Percentiles rank a stretch among this genome's conserved stretches.
These are phyloP conservation scores for Hypoxylon sp. DNA, from an alignment of 2,329 filamentous ascomycete species.

Conservation along the genomic window DNA sequence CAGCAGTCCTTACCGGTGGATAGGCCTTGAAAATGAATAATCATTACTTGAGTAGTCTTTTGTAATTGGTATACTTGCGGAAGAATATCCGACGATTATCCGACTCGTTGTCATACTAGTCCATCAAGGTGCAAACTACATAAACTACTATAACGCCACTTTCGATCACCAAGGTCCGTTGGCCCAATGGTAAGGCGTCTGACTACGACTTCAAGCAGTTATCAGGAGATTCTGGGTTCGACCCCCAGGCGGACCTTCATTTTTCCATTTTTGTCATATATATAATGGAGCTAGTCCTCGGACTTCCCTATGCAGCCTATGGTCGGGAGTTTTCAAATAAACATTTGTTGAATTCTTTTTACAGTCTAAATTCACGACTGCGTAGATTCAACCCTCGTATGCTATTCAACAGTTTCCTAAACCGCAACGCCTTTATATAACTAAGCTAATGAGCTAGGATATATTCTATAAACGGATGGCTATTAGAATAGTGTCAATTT, in stretches of 20 bases:
- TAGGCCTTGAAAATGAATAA: not conserved
- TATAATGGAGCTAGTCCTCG: too few species aligned
- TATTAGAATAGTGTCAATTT: too few species aligned
- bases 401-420: too few species aligned
- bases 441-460: too few species aligned
- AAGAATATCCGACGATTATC: slow-evolving; percentile 16
- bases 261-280: slow-evolving; percentile 6
- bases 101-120: not conserved
- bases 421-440: too few species aligned
- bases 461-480: too few species aligned
- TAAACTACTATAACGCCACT: not conserved
- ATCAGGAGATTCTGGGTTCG: slow-evolving; percentile 41
- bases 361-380: too few species aligned
- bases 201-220: slow-evolving; percentile 32
- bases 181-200: slow-evolving; percentile 40
- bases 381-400: too few species aligned
- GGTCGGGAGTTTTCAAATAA: too few species aligned
- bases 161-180: slow-evolving; percentile 26
- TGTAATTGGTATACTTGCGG: not conserved
- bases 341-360: too few species aligned
- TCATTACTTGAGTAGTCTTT: too few species aligned
- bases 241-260: slow-evolving; percentile 35
- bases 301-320: too few species aligned
- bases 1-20: not conserved
- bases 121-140: not conserved